A percentile compares a stretch with the other conserved stretches of the same genome.
Evolutionary conservation across 495 filamentous ascomycete genomes (phyloP).

Genomic region (Coniosporium apollinis): DNA sequence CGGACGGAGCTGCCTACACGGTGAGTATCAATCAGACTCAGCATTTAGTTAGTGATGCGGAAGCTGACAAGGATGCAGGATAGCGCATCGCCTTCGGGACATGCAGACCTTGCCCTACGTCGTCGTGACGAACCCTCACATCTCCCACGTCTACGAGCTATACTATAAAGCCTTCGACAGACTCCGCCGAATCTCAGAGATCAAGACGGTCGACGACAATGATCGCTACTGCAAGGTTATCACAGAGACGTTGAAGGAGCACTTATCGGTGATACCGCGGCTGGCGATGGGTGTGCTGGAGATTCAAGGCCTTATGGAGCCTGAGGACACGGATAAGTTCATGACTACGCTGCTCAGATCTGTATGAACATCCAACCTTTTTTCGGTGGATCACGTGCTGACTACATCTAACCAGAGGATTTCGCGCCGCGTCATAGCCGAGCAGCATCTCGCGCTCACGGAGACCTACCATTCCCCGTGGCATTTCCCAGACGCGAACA

Average conservation of each 20-base stretch:
- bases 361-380: constrained; percentile 31
- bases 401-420: constrained; percentile 44
- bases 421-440: constrained; percentile 87
- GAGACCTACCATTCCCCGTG: constrained; percentile 88
- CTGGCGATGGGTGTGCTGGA: constrained; percentile 89
- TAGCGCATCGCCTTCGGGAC: constrained; percentile 87
- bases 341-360: constrained; percentile 90
- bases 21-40: no score
- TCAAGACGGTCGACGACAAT: constrained; percentile 79
- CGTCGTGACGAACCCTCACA: constrained; percentile 85
- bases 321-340: constrained; percentile 72
- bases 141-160: constrained; percentile 87
- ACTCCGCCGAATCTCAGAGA: constrained; percentile 66
- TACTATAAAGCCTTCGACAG: constrained; percentile 93
- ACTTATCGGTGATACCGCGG: constrained; percentile 83
- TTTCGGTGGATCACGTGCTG: neutral
- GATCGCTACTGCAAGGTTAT: constrained; percentile 74
- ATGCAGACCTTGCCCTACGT: constrained; percentile 96
- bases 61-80: constrained; percentile 28
- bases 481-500: constrained; percentile 71
- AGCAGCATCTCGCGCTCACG: constrained; percentile 92
- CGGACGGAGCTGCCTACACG: constrained; percentile 87
- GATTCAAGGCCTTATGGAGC: constrained; percentile 58
- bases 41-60: constrained; percentile 1
- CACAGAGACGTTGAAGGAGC: constrained; percentile 61